Evolutionary conservation across 163 green algal genomes (phyloP), one percentile per base, ranked within the genome.

Genomic region (Picocystis sp.): DNA sequence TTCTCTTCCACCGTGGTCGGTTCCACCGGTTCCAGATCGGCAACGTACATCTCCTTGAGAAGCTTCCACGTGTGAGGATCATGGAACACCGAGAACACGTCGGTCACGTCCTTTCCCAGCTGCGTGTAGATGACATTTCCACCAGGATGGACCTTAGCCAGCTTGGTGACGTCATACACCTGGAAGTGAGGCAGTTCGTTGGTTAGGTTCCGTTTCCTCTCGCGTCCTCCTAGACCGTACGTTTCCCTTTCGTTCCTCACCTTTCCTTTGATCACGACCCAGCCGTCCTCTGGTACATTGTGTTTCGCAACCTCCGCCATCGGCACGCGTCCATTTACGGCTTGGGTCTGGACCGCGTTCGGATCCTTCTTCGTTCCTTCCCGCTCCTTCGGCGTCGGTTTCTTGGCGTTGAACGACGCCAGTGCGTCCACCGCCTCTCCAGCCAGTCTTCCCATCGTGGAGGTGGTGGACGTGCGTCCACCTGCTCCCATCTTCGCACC

Each of bases 61-160:
- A 68, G 23, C n/a, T 38, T 15, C 65, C 70, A 80, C 1, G 70
- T 69, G 33, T 45, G 34, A 2, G 49, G 24, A 23, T 59, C 64
- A 55, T 86, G 78, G 52, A 84, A 80, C 21, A 51, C 56, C 33
- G 59, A 41, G 52, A 86, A 86, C 1, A 78, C 73, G 15, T 86
- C 78, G 5, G 73, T 80, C 9, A 76, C 78, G 58, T 84, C 72
- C 14, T 60, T 57, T 14, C 78, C 78, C 17, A 57, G 76, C 47
- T 78, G 76, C 11, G 62, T 65, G 41, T 65, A 69, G n/a, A 86
- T 64, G 11, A 75, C 69, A 19, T 49, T 57, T 19, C 73, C 73
- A 5, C 73, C 70, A 34, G 73, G 73, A 48, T 78, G 73, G 29
- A 53, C 13, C 43, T 48, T 23, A 3, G 53, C 45, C 43, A 68